Evolutionary conservation across 257 asterid species (phyloP).

Genomic region (Solanum boliviense): DNA sequence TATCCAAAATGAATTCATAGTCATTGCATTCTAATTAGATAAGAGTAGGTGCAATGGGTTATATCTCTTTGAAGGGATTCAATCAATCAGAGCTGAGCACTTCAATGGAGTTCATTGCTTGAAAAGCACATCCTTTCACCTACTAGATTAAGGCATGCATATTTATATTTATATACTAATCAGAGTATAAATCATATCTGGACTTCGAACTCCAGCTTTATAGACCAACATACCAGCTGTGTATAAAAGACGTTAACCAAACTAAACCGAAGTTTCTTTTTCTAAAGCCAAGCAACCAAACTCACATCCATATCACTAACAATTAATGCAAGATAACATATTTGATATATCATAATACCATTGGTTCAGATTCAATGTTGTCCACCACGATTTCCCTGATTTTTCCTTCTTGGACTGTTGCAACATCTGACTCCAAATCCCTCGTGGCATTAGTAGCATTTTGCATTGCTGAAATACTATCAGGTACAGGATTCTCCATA

Average conservation of each 20-base stretch:
- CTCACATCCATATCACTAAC: not conserved
- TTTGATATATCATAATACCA: constrained; percentile 29
- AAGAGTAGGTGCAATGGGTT: not conserved
- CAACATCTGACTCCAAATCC: constrained; percentile 72
- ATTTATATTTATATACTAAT: not conserved
- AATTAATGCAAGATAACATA: not conserved
- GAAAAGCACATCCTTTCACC: not conserved
- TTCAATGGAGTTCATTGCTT: not conserved
- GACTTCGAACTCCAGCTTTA: not conserved
- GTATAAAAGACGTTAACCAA: not conserved
- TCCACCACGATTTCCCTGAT: constrained; percentile 61
- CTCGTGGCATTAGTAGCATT: constrained; percentile 73
- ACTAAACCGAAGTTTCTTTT: not conserved
- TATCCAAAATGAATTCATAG: not conserved
- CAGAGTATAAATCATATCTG: not conserved
- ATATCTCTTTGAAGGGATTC: not conserved
- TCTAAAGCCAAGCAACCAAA: not conserved
- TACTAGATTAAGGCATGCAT: not conserved
- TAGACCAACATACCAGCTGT: not conserved
- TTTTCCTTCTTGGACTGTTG: constrained; percentile 74
- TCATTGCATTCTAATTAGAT: not conserved
- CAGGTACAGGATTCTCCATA: constrained; percentile 57
- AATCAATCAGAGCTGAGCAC: not conserved
- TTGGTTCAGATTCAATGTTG: constrained; percentile 40
- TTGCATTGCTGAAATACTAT: constrained; percentile 86